phyloP scores from a whole-genome alignment of 441 rosid genomes.

The Dalechampia spathulata region DNA sequence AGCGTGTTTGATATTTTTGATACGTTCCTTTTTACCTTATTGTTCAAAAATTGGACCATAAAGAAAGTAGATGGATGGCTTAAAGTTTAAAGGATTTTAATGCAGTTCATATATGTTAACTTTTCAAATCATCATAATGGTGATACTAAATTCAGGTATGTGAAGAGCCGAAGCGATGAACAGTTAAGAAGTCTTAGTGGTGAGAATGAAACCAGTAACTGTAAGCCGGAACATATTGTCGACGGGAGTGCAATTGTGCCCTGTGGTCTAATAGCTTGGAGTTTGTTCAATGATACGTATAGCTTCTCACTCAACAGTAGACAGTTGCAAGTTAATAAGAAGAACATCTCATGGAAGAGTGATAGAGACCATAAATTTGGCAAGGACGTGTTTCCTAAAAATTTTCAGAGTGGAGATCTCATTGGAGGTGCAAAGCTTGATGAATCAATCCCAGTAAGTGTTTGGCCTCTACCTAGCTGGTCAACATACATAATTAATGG shows the following conservation, averaged over 20 bases:
- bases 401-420: constrained; percentile 53
- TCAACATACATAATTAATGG: neutral
- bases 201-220: constrained; percentile 29
- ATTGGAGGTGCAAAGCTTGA: constrained; percentile 50
- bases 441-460: constrained; percentile 45
- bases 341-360: constrained; percentile 79
- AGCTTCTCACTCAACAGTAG: constrained; percentile 37
- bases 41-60: neutral
- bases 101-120: neutral
- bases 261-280: constrained; percentile 96
- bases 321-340: constrained; percentile 50
- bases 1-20: neutral
- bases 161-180: constrained; percentile 69
- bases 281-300: constrained; percentile 91
- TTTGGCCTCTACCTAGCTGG: constrained; percentile 6
- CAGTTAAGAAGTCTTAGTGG: constrained; percentile 36
- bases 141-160: constrained; percentile 42
- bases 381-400: constrained; percentile 51
- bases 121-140: constrained; percentile 1
- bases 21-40: neutral
- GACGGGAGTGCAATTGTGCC: constrained; percentile 52
- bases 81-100: neutral
- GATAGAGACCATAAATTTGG: constrained; percentile 83
- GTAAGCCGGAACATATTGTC: constrained; percentile 52
- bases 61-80: neutral